These are phyloP conservation scores for Dysphania ambrosioides DNA, from an alignment of 148 eudicot genomes.

Conservation along the genomic window DNA sequence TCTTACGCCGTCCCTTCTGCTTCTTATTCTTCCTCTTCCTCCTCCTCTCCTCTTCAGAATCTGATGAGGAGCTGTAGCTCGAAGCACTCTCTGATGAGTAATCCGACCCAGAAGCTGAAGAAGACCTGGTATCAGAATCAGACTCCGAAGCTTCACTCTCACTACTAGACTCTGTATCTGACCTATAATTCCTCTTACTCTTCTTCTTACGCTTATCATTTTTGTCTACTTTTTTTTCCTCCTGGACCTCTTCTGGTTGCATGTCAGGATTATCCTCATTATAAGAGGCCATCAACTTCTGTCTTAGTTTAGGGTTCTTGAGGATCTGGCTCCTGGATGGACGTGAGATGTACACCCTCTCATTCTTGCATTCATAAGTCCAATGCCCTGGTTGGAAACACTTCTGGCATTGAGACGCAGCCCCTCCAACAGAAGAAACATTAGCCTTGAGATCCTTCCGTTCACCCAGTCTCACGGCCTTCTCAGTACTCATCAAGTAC, in stretches of 20 bases:
- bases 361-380: constrained; percentile 98
- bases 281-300: constrained; percentile 45
- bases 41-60: constrained; percentile 72
- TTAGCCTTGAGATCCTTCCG: constrained; percentile 60
- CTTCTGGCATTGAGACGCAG: constrained; percentile 72
- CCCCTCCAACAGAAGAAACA: constrained; percentile 35
- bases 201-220: constrained; percentile 40
- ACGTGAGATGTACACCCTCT: constrained; percentile 78
- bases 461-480: constrained; percentile 79
- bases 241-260: constrained; percentile 32
- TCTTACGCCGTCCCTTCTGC: constrained; percentile 54
- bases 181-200: constrained; percentile 71
- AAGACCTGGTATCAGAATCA: constrained; percentile 54
- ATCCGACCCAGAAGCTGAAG: constrained; percentile 59
- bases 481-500: constrained; percentile 96
- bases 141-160: constrained; percentile 76
- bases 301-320: constrained; percentile 80
- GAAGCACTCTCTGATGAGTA: constrained; percentile 65
- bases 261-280: constrained; percentile 62
- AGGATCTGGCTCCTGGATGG: constrained; percentile 81
- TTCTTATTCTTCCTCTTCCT: constrained; percentile 44
- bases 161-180: constrained; percentile 54
- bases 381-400: constrained; percentile 87
- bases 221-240: constrained; percentile 33
- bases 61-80: constrained; percentile 62